Percentiles rank a stretch among this genome's conserved stretches.
phyloP scores from a whole-genome alignment of 2,329 filamentous ascomycete species.

The Epichloe aotearoae region DNA sequence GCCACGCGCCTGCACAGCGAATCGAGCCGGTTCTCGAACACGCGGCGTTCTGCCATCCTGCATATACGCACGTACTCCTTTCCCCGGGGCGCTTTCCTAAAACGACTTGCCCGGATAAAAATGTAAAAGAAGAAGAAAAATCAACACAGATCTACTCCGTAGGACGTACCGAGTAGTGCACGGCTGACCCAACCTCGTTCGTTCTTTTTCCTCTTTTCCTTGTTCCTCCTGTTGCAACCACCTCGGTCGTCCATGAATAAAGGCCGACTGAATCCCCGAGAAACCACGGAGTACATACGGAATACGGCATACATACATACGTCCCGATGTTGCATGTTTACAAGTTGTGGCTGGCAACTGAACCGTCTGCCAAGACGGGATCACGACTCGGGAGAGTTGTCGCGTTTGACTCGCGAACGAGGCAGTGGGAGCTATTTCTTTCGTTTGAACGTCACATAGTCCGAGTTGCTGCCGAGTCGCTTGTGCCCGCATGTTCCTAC shows the following conservation, averaged over 20 bases:
- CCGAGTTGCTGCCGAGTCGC: too few species aligned
- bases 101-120: neutral
- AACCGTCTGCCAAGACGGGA: too few species aligned
- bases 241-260: too few species aligned
- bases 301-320: too few species aligned
- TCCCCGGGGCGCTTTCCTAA: neutral
- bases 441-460: neutral
- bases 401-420: neutral
- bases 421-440: neutral
- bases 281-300: too few species aligned
- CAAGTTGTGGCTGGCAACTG: too few species aligned
- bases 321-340: too few species aligned
- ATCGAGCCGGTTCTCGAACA: conserved; percentile 1
- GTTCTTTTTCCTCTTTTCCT: neutral
- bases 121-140: neutral
- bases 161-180: neutral
- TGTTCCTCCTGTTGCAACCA: neutral
- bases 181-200: too few species aligned
- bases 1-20: conserved; percentile 9
- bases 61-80: neutral
- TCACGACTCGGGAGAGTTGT: conserved; percentile 1
- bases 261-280: too few species aligned
- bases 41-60: neutral
- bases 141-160: neutral
- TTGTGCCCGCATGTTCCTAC: too few species aligned